phyloP scores from a whole-genome alignment of 2,329 filamentous ascomycete species.

The Pseudocercospora fuligena region DNA sequence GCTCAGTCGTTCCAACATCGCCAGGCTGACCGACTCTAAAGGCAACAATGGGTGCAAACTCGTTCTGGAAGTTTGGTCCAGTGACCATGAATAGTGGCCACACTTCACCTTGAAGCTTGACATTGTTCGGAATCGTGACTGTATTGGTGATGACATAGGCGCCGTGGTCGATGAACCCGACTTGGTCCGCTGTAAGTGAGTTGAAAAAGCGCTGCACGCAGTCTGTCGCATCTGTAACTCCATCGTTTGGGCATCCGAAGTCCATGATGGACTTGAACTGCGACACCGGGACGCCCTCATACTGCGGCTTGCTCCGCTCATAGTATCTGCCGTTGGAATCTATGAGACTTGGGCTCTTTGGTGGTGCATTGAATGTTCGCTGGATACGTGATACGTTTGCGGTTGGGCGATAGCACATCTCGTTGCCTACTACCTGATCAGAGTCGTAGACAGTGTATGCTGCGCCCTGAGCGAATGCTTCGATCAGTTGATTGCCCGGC shows the following conservation, averaged over 20 bases:
- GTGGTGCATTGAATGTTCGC: constrained; percentile 47
- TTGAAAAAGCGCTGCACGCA: constrained; percentile 82
- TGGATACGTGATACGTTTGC: constrained; percentile 40
- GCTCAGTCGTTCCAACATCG: constrained; percentile 79
- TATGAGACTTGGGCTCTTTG: constrained; percentile 71
- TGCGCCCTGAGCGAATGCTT: constrained; percentile 74
- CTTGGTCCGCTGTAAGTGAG: constrained; percentile 60
- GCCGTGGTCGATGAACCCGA: constrained; percentile 68
- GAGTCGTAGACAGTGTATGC: constrained; percentile 58
- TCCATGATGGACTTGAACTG: constrained; percentile 70
- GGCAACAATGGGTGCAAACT: constrained; percentile 74
- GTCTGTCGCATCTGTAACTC: constrained; percentile 79
- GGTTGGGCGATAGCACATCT: constrained; percentile 35
- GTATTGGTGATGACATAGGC: constrained; percentile 64
- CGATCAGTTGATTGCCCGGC: constrained; percentile 66
- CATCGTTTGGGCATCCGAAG: constrained; percentile 75
- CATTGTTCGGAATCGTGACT: constrained; percentile 54
- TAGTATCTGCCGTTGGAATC: constrained; percentile 70
- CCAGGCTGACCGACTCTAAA: constrained; percentile 81
- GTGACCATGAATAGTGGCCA: constrained; percentile 71
- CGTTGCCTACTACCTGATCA: background rate
- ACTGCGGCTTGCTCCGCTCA: constrained; percentile 86
- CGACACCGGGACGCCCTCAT: constrained; percentile 67
- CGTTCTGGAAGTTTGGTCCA: constrained; percentile 72
- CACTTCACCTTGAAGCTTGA: constrained; percentile 60